Base-by-base conservation (phyloP, 208 protist genomes). In the Trypanosoma rangeli region DNA sequence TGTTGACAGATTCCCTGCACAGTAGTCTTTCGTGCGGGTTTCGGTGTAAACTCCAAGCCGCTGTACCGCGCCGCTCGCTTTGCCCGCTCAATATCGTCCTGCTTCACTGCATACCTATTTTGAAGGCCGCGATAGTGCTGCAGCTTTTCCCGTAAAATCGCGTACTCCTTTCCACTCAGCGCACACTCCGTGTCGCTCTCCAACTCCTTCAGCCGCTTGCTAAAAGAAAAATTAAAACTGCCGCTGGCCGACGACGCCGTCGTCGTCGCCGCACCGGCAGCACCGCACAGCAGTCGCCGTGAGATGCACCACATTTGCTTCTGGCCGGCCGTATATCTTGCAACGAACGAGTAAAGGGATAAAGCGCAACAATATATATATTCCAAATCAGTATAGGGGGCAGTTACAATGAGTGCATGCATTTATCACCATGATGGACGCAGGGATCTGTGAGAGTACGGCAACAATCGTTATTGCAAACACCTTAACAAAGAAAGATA, bases 1-100 rank as follows among this genome's bases (percentile, higher is more conserved):
- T 46, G 18, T 22, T 44, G 1, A 42, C 44, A 0, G 9, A 3
- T 22, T 56, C 44, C 15, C 48, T 64, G 22, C 18, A 18, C 13
- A n/a, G 26, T 16, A 53, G 55, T 48, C 64, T 71, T 80, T 61
- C 72, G 55, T 26, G 35, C 62, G 24, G 68, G 64, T 63, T 94
- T 91, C 12, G 85, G 77, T 15, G 89, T 92, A 61, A 95, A 95
- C 75, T 95, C 90, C 24, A 95, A 70, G 0, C 90, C 90, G 65
- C 90, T 93, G 73, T 92, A 90, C 50, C 88, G 72, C 2, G 86
- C 90, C 20, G 90, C 90, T 39, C 83, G 79, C 22, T 79, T 77
- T 1, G 90, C 87, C 13, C 90, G 79, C 61, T 95, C 90, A 68
- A 93, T 79, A 35, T 95, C 90, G 16, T 77, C 89, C 68, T 95